phyloP scores from a whole-genome alignment of 73 alveolate species.

The Symbiodinium natans region DNA sequence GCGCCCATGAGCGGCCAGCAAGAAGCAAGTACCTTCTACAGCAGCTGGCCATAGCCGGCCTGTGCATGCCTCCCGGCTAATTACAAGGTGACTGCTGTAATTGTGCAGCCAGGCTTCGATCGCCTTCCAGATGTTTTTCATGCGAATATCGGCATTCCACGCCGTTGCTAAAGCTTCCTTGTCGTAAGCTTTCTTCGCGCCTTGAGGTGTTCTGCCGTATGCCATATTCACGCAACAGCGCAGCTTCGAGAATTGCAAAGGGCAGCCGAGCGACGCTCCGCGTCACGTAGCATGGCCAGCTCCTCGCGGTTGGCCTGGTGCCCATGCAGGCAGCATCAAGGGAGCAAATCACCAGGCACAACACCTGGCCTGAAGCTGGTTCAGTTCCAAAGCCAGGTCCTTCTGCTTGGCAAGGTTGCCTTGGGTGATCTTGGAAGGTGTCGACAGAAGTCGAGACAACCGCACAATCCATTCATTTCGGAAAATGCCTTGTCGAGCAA shows the following conservation, averaged over 20 bases:
- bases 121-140: slow-evolving; percentile 93
- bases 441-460: neutral
- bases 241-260: neutral
- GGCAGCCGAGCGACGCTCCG: slow-evolving; percentile 34
- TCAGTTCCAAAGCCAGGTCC: slow-evolving; percentile 49
- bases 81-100: too few species aligned
- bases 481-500: neutral
- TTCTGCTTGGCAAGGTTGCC: slow-evolving; percentile 86
- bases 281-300: slow-evolving; percentile 90
- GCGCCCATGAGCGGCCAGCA: too few species aligned
- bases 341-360: neutral
- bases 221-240: neutral
- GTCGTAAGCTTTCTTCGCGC: slow-evolving; percentile 89
- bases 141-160: slow-evolving; percentile 90
- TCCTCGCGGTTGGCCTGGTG: slow-evolving; percentile 83
- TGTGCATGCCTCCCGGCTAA: neutral
- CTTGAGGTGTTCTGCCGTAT: neutral
- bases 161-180: slow-evolving; percentile 83
- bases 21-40: too few species aligned
- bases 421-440: neutral
- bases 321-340: neutral
- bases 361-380: slow-evolving; percentile 60
- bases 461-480: neutral
- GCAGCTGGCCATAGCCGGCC: too few species aligned
- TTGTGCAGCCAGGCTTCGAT: slow-evolving; percentile 45